phyloP scores from a whole-genome alignment of 805 yeast genomes.

The Monosporozyma servazzii region DNA sequence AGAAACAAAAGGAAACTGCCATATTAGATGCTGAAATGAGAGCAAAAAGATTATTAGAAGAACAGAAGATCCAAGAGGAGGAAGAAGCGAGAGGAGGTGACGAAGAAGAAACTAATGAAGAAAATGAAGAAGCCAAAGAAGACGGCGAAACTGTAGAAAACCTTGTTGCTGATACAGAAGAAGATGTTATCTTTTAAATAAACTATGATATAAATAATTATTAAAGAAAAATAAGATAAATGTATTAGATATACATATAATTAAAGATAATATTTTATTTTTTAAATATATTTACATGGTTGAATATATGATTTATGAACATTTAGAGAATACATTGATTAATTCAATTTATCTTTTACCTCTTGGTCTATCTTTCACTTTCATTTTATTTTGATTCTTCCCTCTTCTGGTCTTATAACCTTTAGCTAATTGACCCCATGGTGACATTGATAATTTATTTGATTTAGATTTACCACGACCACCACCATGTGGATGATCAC shows the following conservation, averaged over 20 bases:
- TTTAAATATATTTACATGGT: not conserved
- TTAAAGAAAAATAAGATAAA: not conserved
- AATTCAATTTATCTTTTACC: conserved; percentile 36
- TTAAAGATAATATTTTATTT: not conserved
- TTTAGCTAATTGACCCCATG: conserved; percentile 91
- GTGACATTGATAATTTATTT: conserved; percentile 85
- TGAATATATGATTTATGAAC: not conserved
- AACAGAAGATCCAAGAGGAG: conserved; percentile 14
- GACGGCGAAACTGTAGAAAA: conserved; percentile 11
- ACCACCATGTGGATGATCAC: conserved; percentile 99
- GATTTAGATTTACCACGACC: conserved; percentile 99
- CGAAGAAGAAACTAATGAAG: conserved; percentile 16
- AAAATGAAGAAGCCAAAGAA: conserved; percentile 18
- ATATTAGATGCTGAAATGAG: conserved; percentile 47
- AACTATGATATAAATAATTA: not conserved
- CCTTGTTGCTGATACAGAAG: conserved; percentile 35
- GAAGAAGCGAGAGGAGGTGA: conserved; percentile 9
- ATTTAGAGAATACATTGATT: no score
- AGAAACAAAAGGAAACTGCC: conserved; percentile 76
- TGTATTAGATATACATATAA: not conserved
- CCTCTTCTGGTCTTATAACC: conserved; percentile 93
- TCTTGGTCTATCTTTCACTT: conserved; percentile 88
- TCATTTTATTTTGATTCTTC: conserved; percentile 71
- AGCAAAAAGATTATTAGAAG: conserved; percentile 16
- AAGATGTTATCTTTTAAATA: conserved; percentile 36